These are phyloP conservation scores for Lentinula sp. DNA, from an alignment of 768 basidiomycete species.

Conservation along the genomic window DNA sequence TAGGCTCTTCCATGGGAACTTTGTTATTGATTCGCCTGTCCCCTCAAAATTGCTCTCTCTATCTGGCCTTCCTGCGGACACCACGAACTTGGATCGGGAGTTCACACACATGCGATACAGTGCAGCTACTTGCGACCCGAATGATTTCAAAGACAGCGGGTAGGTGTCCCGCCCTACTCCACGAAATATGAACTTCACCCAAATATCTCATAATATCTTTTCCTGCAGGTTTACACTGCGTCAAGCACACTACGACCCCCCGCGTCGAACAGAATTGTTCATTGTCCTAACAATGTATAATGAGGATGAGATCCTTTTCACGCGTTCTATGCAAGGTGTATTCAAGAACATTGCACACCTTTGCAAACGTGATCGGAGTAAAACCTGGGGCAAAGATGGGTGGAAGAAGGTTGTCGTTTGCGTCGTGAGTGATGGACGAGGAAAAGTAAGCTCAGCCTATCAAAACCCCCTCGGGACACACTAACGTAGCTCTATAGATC, in stretches of 20 bases:
- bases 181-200: background rate
- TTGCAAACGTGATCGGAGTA: slow-evolving; percentile 78
- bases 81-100: slow-evolving; percentile 63
- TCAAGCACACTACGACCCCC: slow-evolving; percentile 88
- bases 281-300: slow-evolving; percentile 99
- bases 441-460: slow-evolving; percentile 29
- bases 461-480: background rate
- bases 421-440: slow-evolving; percentile 82
- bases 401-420: slow-evolving; percentile 95
- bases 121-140: slow-evolving; percentile 94
- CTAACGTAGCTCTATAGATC: slow-evolving; percentile 31
- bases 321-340: slow-evolving; percentile 91
- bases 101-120: slow-evolving; percentile 96
- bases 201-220: background rate
- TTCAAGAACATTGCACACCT: slow-evolving; percentile 91
- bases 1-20: slow-evolving; percentile 87
- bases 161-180: background rate
- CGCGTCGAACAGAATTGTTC: slow-evolving; percentile 87
- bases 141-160: slow-evolving; percentile 75
- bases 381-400: slow-evolving; percentile 95
- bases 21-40: slow-evolving; percentile 85
- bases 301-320: slow-evolving; percentile 87
- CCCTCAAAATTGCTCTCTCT: slow-evolving; percentile 81
- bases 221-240: slow-evolving; percentile 63
- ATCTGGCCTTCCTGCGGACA: slow-evolving; percentile 25